These are phyloP conservation scores for Chalaropsis ovoidea DNA, from an alignment of 2,329 filamentous ascomycete genomes.

Conservation along the genomic window DNA sequence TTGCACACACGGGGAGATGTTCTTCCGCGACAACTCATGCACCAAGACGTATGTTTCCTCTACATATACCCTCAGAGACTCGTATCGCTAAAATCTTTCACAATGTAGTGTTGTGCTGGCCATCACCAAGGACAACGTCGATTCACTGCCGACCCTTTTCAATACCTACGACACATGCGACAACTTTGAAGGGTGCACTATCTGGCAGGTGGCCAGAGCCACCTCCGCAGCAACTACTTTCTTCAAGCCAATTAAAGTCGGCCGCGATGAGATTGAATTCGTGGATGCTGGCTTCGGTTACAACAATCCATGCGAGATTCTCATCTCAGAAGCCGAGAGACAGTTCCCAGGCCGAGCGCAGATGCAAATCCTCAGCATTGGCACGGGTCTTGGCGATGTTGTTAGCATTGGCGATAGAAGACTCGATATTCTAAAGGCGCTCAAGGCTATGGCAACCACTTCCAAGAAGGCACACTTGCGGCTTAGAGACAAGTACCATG, in stretches of 20 bases:
- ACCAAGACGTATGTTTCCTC: neutral
- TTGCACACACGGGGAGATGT: neutral
- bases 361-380: slow-evolving; percentile 29
- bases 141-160: slow-evolving; percentile 28
- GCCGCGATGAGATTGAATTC: slow-evolving; percentile 29
- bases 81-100: neutral
- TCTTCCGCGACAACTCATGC: neutral
- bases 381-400: slow-evolving; percentile 29
- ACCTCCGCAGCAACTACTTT: slow-evolving; percentile 31
- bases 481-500: slow-evolving; percentile 26
- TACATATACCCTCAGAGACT: neutral
- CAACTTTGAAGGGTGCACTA: slow-evolving; percentile 27
- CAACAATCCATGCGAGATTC: slow-evolving; percentile 31
- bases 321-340: slow-evolving; percentile 30
- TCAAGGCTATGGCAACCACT: neutral
- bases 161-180: slow-evolving; percentile 29
- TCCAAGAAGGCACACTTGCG: neutral
- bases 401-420: slow-evolving; percentile 26
- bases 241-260: slow-evolving; percentile 30
- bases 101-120: neutral
- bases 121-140: neutral
- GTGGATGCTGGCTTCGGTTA: slow-evolving; percentile 31
- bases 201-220: slow-evolving; percentile 31
- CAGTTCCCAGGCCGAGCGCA: slow-evolving; percentile 28
- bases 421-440: neutral